Base-by-base conservation (phyloP, 441 rosid species). In the Manihot esculenta region DNA sequence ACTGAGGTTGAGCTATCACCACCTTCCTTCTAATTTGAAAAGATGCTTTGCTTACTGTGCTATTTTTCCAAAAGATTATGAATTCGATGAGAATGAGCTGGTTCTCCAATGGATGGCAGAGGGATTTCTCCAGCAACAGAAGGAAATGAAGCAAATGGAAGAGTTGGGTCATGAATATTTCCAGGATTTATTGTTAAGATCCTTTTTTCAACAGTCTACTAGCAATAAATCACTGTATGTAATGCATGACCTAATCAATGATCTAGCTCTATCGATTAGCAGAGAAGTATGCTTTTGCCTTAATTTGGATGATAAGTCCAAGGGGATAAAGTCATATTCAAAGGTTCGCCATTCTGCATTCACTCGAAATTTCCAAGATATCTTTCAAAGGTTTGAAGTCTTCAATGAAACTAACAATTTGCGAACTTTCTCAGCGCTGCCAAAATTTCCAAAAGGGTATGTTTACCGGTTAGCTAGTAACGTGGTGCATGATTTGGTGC, bases 231-330 rank as follows among this genome's bases (percentile, higher is more conserved):
- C 47, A 21, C 48, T 24, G 35, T 61, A 18, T 35, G 55, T 71
- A 21, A 80, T 80, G 81, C 81, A 77, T 58, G 70, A 68, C 55
- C 76, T 76, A 14, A 66, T 76, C 17, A 26, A 73, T 56, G 75
- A 76, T 14, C 68, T 73, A 33, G 78, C 83, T 10, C 50, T 50
- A 54, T 73, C 62, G 27, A 56, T 76, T 5, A 38, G 69, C 1
- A 21, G 73, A 56, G 66, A 76, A 41, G 21, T 38, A 48, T 70
- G 58, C 65, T 35, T 64, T n/a, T n/a, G n/a, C n/a, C n/a, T n/a
- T 49, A 55, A 71, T 7, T 55, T 63, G 17, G 75, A 62, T 20
- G 66, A 63, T 50, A 64, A 67, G 20, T 9, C 13, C 1, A 20
- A 21, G 26, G 18, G 3, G 27, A 7, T 5, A 26, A n/a, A 33